phyloP scores from a whole-genome alignment of 2,329 filamentous ascomycete genomes.

The Beauveria brongniartii region DNA sequence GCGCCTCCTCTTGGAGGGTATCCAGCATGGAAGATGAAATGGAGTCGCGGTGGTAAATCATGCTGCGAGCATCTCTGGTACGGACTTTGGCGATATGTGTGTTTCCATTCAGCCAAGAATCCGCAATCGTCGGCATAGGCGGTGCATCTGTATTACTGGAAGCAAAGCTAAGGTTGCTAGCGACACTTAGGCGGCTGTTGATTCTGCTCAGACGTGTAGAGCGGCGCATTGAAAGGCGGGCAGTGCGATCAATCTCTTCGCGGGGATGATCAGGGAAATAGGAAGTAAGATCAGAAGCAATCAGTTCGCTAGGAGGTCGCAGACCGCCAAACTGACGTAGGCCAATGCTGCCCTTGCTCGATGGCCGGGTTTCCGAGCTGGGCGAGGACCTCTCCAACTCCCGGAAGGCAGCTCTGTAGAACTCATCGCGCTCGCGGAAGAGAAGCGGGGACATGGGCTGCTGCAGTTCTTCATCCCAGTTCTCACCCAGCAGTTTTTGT shows the following conservation, averaged over 20 bases:
- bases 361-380: conserved; percentile 31
- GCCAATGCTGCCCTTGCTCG: conserved; percentile 40
- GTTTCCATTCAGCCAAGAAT: conserved; percentile 68
- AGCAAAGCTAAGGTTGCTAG: conserved; percentile 86
- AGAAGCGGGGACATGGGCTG: conserved; percentile 81
- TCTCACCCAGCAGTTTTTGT: conserved; percentile 81
- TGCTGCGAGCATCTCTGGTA: conserved; percentile 33
- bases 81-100: conserved; percentile 31
- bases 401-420: conserved; percentile 50
- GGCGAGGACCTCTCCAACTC: conserved; percentile 50
- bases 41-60: conserved; percentile 65
- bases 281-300: conserved; percentile 89
- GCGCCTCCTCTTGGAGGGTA: conserved; percentile 83
- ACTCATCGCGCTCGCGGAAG: conserved; percentile 60
- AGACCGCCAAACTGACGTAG: conserved; percentile 83
- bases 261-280: conserved; percentile 95
- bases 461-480: conserved; percentile 69
- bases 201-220: conserved; percentile 88
- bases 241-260: conserved; percentile 92
- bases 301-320: conserved; percentile 90
- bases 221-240: conserved; percentile 82
- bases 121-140: conserved; percentile 89
- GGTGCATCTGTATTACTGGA: conserved; percentile 90
- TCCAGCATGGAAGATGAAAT: conserved; percentile 83
- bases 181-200: conserved; percentile 86